phyloP scores from a whole-genome alignment of 495 filamentous ascomycete genomes.

The Lentithecium fluviatile region DNA sequence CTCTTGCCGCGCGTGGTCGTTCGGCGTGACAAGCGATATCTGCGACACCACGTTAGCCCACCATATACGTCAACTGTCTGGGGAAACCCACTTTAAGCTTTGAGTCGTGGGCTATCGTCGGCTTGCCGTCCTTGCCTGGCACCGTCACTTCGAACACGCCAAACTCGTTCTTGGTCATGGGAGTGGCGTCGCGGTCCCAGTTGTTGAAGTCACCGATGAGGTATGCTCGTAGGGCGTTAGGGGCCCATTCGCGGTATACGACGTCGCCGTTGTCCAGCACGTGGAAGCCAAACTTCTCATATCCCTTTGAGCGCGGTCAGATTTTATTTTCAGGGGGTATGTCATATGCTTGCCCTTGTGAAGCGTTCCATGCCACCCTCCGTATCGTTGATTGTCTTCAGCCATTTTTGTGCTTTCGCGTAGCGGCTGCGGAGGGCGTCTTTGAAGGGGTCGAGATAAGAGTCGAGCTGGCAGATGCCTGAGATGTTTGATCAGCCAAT shows the following conservation, averaged over 20 bases:
- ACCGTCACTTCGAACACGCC: constrained; percentile 86
- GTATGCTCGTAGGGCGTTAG: constrained; percentile 76
- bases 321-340: background rate
- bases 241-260: constrained; percentile 93
- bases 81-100: constrained; percentile 76
- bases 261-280: constrained; percentile 78
- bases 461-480: constrained; percentile 87
- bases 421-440: constrained; percentile 74
- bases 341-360: constrained; percentile 61
- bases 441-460: constrained; percentile 84
- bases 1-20: constrained; percentile 72
- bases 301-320: constrained; percentile 57
- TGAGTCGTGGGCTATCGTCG: constrained; percentile 85
- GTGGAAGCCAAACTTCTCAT: constrained; percentile 81
- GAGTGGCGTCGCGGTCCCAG: constrained; percentile 79
- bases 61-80: constrained; percentile 2
- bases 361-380: constrained; percentile 94
- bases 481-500: constrained; percentile 31
- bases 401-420: constrained; percentile 81
- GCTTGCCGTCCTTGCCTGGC: constrained; percentile 68
- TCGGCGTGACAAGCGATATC: constrained; percentile 82
- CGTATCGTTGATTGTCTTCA: constrained; percentile 72
- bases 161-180: constrained; percentile 79
- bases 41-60: constrained; percentile 42
- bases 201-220: constrained; percentile 97